Base-by-base conservation (phyloP, 805 yeast species). In the Schizosaccharomyces japonicus region DNA sequence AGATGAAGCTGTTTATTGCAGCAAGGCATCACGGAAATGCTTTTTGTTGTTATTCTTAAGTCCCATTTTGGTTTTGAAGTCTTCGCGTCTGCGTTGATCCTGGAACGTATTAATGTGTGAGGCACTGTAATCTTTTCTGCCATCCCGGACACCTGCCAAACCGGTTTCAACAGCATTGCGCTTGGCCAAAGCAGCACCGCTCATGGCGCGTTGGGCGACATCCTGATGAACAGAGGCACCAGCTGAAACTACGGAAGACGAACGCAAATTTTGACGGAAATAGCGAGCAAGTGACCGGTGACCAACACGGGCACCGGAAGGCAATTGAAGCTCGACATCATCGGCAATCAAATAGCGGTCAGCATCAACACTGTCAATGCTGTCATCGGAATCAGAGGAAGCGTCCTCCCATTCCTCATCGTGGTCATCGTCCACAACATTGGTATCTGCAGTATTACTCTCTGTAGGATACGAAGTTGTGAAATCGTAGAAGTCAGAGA, bases 401-500 rank as follows among this genome's bases (percentile, higher is more conserved):
- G 39, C 33, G 17, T 47, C 50, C 21, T 44, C 46, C 31, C 42
- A 30, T 13, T 28, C 29, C 13, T 56, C 63, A 2, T 53, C 62
- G 21, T 53, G 63, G 4, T 53, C 60, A 15, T 51, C 61, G 1
- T 53, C 57, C 8, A 48, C 55, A 13, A 48, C 56, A 3, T 54
- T 58, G 21, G 59, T 61, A 44, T 60, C 64, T 39, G 57, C 60
- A 40, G 50, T 61, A 15, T 49, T 58, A 11, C 56, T 56, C 10
- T 48, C 59, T 2, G 57, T 63, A 13, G 60, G 68, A 55, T 75
- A 76, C 1, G 84, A 67, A 0, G 81, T 69, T 2, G 77, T 66
- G 63, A 82, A 85, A 58, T 87, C 95, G 58, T 90, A 90, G 57
- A 78, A 90, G 36, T 75, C 78, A 0, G 84, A 71, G 40, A 87